Evolutionary conservation across 441 rosid species (phyloP).

Genomic region (Kokia cookei): DNA sequence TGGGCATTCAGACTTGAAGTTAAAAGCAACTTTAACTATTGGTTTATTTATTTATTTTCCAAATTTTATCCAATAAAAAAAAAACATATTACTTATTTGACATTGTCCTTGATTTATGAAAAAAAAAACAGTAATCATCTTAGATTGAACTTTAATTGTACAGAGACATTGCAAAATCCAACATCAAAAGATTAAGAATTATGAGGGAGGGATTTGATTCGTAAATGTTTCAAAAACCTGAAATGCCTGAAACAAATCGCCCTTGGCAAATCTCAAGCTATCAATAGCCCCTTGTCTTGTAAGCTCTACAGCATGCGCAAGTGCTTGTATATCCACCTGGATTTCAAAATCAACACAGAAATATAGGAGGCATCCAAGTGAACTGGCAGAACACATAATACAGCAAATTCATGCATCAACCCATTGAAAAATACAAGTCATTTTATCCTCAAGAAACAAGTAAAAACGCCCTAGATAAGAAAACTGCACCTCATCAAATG

Average conservation of each 20-base stretch:
- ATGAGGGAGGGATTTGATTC: not conserved
- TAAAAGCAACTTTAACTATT: not conserved
- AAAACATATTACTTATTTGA: not conserved
- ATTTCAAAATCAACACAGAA: conserved; percentile 11
- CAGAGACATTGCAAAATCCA: not conserved
- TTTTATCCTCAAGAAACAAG: conserved; percentile 3
- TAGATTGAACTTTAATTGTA: not conserved
- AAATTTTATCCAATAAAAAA: not conserved
- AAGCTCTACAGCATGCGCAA: conserved; percentile 93
- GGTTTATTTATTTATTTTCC: not conserved
- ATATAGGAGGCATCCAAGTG: not conserved
- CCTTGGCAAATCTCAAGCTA: conserved; percentile 90
- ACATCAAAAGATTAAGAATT: not conserved
- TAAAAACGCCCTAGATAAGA: not conserved
- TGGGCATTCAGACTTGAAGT: not conserved
- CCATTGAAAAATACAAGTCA: not conserved
- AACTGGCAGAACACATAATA: not conserved
- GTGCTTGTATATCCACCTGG: conserved; percentile 95
- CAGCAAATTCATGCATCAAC: conserved; percentile 6
- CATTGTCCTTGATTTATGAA: not conserved
- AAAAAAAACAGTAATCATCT: not conserved
- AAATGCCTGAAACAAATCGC: conserved; percentile 88
- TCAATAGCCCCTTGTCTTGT: conserved; percentile 96
- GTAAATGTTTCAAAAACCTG: conserved; percentile 41
- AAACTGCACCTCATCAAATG: conserved; percentile 78